Conservation (phyloP, 495 filamentous ascomycete species). For the Sporormia fimetaria region DNA sequence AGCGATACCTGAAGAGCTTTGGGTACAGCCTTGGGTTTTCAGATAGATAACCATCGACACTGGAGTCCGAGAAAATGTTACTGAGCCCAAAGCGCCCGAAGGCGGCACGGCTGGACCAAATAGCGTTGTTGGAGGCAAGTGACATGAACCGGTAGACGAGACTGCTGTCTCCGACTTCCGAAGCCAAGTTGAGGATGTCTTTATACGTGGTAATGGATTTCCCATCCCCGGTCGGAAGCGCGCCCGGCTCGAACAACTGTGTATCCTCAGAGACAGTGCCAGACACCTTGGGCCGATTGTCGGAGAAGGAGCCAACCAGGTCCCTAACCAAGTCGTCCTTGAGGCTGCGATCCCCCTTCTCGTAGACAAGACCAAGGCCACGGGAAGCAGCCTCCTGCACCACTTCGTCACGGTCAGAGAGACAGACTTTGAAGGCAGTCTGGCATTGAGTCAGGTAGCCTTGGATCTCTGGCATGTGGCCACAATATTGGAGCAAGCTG, state of each 20-base stretch:
- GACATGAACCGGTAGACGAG: slow-evolving; percentile 97
- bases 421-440: slow-evolving; percentile 72
- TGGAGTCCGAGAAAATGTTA: slow-evolving; percentile 78
- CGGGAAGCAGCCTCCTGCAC: slow-evolving; percentile 91
- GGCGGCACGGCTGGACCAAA: slow-evolving; percentile 89
- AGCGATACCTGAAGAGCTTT: slow-evolving; percentile 55
- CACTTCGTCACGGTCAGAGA: slow-evolving; percentile 79
- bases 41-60: slow-evolving; percentile 55
- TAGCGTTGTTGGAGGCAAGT: slow-evolving; percentile 81
- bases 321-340: slow-evolving; percentile 76
- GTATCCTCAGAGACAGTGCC: slow-evolving; percentile 79
- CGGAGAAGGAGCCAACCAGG: slow-evolving; percentile 76
- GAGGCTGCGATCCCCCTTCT: slow-evolving; percentile 69
- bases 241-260: slow-evolving; percentile 86
- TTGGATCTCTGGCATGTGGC: slow-evolving; percentile 59
- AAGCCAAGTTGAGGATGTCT: slow-evolving; percentile 83
- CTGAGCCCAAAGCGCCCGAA: slow-evolving; percentile 90
- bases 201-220: slow-evolving; percentile 85
- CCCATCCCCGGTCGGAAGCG: slow-evolving; percentile 80
- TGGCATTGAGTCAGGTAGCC: slow-evolving; percentile 65
- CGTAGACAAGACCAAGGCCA: slow-evolving; percentile 81
- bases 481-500: slow-evolving; percentile 84
- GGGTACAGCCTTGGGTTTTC: slow-evolving; percentile 87
- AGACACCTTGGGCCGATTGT: slow-evolving; percentile 51
- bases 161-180: slow-evolving; percentile 87